A percentile compares a stretch with the other conserved stretches of the same genome.
Evolutionary conservation across 2,329 filamentous ascomycete genomes (phyloP).

Genomic region (Pezicula rhizophila): DNA sequence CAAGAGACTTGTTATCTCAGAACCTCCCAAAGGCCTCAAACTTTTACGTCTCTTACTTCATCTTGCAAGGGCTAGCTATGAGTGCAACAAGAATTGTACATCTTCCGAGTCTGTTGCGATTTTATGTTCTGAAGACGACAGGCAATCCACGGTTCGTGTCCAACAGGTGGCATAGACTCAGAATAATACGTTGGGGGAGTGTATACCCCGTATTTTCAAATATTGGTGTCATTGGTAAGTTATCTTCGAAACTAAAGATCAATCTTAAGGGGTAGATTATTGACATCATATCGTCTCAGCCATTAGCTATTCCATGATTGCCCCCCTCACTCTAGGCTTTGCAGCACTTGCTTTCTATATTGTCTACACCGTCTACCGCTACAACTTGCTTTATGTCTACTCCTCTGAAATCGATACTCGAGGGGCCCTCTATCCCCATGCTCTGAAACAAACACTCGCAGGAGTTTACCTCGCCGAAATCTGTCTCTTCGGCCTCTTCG

Average conservation of each 20-base stretch:
- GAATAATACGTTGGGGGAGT: constrained; percentile 51
- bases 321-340: constrained; percentile 59
- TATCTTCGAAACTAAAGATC: neutral
- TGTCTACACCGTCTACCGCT: constrained; percentile 60
- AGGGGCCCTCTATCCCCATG: constrained; percentile 57
- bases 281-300: constrained; percentile 32
- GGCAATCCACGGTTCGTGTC: constrained; percentile 59
- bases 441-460: constrained; percentile 56
- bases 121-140: constrained; percentile 49
- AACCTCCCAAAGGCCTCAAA: constrained; percentile 58
- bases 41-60: constrained; percentile 64
- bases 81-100: constrained; percentile 53
- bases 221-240: constrained; percentile 45
- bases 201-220: constrained; percentile 52
- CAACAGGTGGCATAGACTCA: constrained; percentile 45
- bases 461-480: constrained; percentile 58
- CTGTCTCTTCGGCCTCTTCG: constrained; percentile 59
- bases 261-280: neutral
- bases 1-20: constrained; percentile 44
- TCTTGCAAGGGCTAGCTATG: constrained; percentile 59
- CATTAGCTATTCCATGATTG: constrained; percentile 60
- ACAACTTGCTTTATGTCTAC: constrained; percentile 60
- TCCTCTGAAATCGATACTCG: constrained; percentile 58
- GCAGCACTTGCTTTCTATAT: constrained; percentile 55
- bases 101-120: constrained; percentile 50